Base-by-base conservation (phyloP, 805 yeast genomes). In the Nakazawaea ernobii region DNA sequence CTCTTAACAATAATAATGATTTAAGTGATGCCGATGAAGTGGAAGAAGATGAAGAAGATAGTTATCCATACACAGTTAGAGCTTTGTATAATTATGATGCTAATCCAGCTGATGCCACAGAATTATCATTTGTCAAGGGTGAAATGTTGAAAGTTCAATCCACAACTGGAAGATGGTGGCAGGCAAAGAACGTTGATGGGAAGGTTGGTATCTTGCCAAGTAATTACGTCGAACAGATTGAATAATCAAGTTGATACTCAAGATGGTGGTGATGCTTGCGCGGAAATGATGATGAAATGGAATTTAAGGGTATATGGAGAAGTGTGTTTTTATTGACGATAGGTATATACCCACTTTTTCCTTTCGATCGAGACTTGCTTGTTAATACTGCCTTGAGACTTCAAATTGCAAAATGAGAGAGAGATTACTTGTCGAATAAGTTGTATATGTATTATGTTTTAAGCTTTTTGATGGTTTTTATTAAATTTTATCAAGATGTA, bases 101-200 rank as follows among this genome's bases (percentile, higher is more conserved):
- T 6, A 89, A 86, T 58, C 94, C 92, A 1, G 95, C 85, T 49
- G 99, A 92, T 64, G 89, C 85, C 52, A 90, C 91, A 59, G 99
- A 92, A 68, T 78, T 92, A 24, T 85, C 96, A 5, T 94, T 92
- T 59, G 81, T 75, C 53, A 89, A 91, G 64, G 97, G 94, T 48
- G 98, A 92, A 65, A 70, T 89, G n/a, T 75, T 92, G 63, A 89
- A 84, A 58, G 95, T 92, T 32, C 88, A 88, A 55, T 97, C 92
- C 60, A 88, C 89, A 49, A 86, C 86, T 54, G 97, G 97, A 40
- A 83, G 95, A 68, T 92, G 99, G 99, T 92, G 98, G 98, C 96
- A 90, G 68, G 97, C 96, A 36, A 80, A 86, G 63, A 79, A 91
- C 59, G 74, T 84, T 8, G 85, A 80, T 55, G 99, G 99, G 32